A percentile compares a stretch with the other conserved stretches of the same genome.
These are phyloP conservation scores for Tetradesmus obliquus DNA, from an alignment of 139 green algal species.

Conservation along the genomic window DNA sequence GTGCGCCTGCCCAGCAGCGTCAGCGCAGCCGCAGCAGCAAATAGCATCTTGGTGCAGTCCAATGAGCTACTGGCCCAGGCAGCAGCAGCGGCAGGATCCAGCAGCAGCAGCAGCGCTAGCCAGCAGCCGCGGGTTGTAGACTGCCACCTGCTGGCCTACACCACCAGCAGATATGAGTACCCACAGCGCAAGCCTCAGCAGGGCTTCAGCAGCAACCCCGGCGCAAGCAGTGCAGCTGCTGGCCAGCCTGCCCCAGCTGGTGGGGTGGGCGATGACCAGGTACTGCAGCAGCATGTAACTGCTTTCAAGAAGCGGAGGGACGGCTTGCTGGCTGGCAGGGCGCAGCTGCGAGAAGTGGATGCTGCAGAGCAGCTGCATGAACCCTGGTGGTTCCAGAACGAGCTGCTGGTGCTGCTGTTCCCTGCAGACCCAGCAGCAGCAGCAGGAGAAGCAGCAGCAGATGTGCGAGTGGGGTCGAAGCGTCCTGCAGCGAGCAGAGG, in stretches of 20 bases:
- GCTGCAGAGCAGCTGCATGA: no score
- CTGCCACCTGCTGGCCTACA: neutral
- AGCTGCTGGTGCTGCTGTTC: no score
- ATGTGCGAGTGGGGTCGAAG: no score
- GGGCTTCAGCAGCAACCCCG: neutral
- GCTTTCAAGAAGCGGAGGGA: neutral
- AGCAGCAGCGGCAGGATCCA: neutral
- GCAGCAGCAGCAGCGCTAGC: neutral
- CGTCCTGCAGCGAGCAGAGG: no score
- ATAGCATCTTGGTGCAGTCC: neutral
- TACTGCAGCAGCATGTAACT: no score
- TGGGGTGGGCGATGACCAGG: no score
- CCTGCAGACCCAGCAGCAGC: no score
- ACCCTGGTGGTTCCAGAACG: no score
- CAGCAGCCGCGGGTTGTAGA: neutral
- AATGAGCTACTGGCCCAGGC: neutral
- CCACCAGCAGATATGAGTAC: neutral
- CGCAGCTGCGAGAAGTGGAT: no score
- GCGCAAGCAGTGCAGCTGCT: neutral
- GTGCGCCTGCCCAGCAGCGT: neutral
- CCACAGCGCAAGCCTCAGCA: neutral
- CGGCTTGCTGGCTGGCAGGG: no score
- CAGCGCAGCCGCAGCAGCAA: neutral
- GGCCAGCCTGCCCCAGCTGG: no score
- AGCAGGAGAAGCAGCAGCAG: no score